Conservation (phyloP, 768 basidiomycete species). For the Trametes punicea region DNA sequence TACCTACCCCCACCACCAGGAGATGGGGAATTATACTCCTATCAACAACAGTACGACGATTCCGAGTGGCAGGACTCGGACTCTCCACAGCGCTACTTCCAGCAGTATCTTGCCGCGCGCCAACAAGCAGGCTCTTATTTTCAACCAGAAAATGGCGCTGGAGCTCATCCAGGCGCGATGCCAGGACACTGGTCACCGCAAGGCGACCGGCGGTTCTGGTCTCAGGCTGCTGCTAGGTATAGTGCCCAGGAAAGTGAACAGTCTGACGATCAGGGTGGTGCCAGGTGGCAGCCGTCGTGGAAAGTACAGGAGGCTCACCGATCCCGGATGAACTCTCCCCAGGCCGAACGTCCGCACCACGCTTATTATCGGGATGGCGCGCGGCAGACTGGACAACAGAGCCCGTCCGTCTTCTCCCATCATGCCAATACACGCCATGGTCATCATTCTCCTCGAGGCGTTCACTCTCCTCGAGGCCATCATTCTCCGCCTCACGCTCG, state of each 20-base stretch:
- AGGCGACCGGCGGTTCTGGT: conserved; percentile 6
- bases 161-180: background rate
- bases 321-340: background rate
- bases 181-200: conserved; percentile 12
- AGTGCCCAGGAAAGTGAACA: conserved; percentile 14
- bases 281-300: conserved; percentile 5
- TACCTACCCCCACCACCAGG: background rate
- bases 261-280: conserved; percentile 12
- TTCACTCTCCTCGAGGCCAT: conserved; percentile 13
- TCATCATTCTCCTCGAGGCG: conserved; percentile 14
- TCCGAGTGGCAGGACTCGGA: conserved; percentile 10
- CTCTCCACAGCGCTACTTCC: background rate
- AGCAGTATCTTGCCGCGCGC: background rate
- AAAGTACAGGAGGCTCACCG: conserved; percentile 3
- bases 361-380: background rate
- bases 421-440: background rate
- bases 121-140: conserved; percentile 1
- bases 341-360: conserved; percentile 9
- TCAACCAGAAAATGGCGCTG: background rate
- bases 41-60: conserved; percentile 1
- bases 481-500: conserved; percentile 12
- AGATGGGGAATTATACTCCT: background rate
- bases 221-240: background rate
- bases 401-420: background rate
- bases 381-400: conserved; percentile 11